These are phyloP conservation scores for Quercus berberidifolia DNA, from an alignment of 306 rosid species.

Conservation along the genomic window DNA sequence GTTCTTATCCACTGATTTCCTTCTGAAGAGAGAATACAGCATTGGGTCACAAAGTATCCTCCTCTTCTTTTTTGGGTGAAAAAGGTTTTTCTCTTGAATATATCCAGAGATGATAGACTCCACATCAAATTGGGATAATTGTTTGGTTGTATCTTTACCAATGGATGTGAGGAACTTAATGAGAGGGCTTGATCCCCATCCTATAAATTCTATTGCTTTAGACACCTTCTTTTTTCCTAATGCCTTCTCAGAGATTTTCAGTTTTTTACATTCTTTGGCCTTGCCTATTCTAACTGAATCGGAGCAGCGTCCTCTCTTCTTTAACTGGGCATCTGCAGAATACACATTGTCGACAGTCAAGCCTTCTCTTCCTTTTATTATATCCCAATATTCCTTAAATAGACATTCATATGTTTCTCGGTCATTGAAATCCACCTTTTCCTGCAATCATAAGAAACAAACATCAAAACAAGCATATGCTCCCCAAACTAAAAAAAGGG, in stretches of 20 bases:
- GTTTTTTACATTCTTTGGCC: constrained; percentile 7
- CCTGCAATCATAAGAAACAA: constrained; percentile 36
- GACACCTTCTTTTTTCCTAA: constrained; percentile 20
- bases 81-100: constrained; percentile 48
- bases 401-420: constrained; percentile 56
- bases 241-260: neutral
- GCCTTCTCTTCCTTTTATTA: constrained; percentile 51
- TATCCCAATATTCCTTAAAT: constrained; percentile 77
- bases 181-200: constrained; percentile 70
- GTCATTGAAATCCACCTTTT: constrained; percentile 40
- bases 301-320: constrained; percentile 7
- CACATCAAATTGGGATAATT: constrained; percentile 29
- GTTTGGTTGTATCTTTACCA: constrained; percentile 40
- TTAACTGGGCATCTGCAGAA: constrained; percentile 8
- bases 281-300: constrained; percentile 11
- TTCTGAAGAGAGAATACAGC: constrained; percentile 46
- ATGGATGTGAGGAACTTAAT: constrained; percentile 52
- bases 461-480: neutral
- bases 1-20: constrained; percentile 22
- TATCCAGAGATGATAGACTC: constrained; percentile 36
- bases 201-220: constrained; percentile 20
- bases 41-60: constrained; percentile 47
- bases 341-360: constrained; percentile 28
- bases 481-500: neutral
- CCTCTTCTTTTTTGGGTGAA: constrained; percentile 26